phyloP scores from a whole-genome alignment of 139 green algal genomes.

The Chlorella sp. region DNA sequence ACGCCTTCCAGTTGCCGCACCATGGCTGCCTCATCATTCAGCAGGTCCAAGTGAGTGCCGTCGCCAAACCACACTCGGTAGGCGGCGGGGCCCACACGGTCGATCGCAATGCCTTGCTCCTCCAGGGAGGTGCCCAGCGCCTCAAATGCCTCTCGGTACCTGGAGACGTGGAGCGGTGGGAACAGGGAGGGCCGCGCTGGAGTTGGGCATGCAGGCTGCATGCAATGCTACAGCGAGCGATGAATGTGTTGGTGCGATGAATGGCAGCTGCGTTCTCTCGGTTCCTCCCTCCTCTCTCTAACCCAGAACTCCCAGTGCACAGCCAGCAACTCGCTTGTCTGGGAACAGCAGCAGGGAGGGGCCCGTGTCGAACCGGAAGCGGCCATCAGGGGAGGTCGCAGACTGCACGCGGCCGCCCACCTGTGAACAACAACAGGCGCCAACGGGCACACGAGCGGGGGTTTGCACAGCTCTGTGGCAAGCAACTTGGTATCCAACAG shows the following conservation, averaged over 20 bases:
- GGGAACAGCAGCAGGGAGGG: constrained; percentile 84
- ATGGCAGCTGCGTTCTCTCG: no score
- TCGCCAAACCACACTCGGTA: constrained; percentile 85
- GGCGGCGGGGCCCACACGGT: constrained; percentile 62
- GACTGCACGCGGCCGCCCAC: constrained; percentile 62
- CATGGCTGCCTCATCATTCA: constrained; percentile 85
- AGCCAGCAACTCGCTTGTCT: constrained; percentile 63
- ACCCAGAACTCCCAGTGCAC: not conserved
- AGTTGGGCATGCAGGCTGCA: no score
- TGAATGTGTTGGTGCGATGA: no score
- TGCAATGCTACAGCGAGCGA: not conserved
- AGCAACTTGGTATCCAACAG: not conserved
- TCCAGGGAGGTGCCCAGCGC: constrained; percentile 67
- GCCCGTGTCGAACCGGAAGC: constrained; percentile 83
- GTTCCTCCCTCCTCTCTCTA: no score
- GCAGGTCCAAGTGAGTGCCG: constrained; percentile 70
- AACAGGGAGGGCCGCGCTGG: no score
- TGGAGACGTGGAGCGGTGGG: not conserved
- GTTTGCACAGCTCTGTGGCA: no score
- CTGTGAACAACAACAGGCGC: not conserved
- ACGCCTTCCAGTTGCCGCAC: constrained; percentile 76
- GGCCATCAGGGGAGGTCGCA: constrained; percentile 30
- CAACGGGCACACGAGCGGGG: not conserved
- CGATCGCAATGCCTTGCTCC: constrained; percentile 48
- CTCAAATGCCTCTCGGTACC: constrained; percentile 62